Percentiles rank a stretch among this genome's conserved stretches.
These are phyloP conservation scores for Cyberlindnera maclurae DNA, from an alignment of 805 yeast genomes.

Conservation along the genomic window DNA sequence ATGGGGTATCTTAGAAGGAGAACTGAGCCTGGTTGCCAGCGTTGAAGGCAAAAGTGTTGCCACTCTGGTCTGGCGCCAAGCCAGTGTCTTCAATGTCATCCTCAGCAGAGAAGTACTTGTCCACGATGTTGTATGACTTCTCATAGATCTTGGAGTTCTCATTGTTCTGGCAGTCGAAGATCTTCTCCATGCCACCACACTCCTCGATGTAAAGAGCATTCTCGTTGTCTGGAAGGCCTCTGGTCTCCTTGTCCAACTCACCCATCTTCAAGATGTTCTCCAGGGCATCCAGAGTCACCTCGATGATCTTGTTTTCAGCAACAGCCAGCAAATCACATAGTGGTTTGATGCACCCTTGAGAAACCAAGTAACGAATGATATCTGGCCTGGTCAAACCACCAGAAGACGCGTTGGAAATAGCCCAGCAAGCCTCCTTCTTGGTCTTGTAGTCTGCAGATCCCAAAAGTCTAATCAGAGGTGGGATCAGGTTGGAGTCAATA, in stretches of 20 bases:
- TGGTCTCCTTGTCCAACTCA: slow-evolving; percentile 79
- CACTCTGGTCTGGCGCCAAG: slow-evolving; percentile 68
- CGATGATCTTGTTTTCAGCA: slow-evolving; percentile 87
- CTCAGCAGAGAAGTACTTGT: slow-evolving; percentile 82
- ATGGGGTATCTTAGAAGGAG: slow-evolving; percentile 12
- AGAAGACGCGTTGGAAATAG: slow-evolving; percentile 93
- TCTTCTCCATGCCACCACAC: slow-evolving; percentile 97
- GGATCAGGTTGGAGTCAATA: slow-evolving; percentile 88
- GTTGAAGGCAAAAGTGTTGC: slow-evolving; percentile 86
- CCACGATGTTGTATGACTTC: slow-evolving; percentile 85
- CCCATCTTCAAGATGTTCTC: slow-evolving; percentile 93
- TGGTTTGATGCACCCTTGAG: slow-evolving; percentile 96
- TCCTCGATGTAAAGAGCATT: slow-evolving; percentile 92
- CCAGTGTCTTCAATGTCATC: slow-evolving; percentile 70
- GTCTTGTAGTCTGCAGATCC: slow-evolving; percentile 90
- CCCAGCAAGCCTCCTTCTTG: slow-evolving; percentile 99
- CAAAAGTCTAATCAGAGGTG: slow-evolving; percentile 77
- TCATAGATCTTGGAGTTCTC: slow-evolving; percentile 88
- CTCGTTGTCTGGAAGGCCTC: slow-evolving; percentile 65
- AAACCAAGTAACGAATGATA: slow-evolving; percentile 85
- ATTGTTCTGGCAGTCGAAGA: slow-evolving; percentile 85
- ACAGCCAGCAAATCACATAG: slow-evolving; percentile 84
- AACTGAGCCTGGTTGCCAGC: slow-evolving; percentile 42
- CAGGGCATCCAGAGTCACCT: slow-evolving; percentile 91
- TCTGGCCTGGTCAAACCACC: slow-evolving; percentile 92